Evolutionary conservation across 805 yeast species (phyloP).

Genomic region (Spathaspora boniae): DNA sequence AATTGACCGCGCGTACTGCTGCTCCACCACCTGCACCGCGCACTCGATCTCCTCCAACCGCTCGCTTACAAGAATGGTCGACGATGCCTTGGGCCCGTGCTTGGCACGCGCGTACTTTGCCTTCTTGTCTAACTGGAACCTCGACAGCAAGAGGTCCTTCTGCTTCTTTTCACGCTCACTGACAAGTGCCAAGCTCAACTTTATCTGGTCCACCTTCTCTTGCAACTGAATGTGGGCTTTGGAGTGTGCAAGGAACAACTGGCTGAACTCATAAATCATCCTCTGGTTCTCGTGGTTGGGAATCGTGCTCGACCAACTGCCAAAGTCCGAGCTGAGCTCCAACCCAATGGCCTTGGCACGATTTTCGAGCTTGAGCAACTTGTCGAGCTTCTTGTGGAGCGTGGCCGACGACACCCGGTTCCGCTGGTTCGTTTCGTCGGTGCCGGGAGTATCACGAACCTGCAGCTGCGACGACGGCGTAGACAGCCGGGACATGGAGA

Average conservation of each 20-base stretch:
- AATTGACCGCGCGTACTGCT: constrained; percentile 48
- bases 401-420: constrained; percentile 8
- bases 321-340: constrained; percentile 38
- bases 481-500: constrained; percentile 10
- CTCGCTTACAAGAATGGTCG: constrained; percentile 44
- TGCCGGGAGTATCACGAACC: background rate
- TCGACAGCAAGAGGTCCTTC: constrained; percentile 32
- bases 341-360: constrained; percentile 32
- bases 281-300: constrained; percentile 37
- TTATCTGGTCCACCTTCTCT: constrained; percentile 43
- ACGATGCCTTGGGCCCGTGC: constrained; percentile 42
- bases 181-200: constrained; percentile 42
- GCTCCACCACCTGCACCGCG: constrained; percentile 50
- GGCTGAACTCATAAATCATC: constrained; percentile 38
- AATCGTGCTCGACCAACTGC: constrained; percentile 39
- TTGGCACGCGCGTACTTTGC: constrained; percentile 43
- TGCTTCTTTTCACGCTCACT: constrained; percentile 49
- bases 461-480: background rate
- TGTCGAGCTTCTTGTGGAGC: constrained; percentile 10
- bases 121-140: constrained; percentile 34
- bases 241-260: constrained; percentile 35
- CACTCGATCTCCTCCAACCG: constrained; percentile 49
- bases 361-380: constrained; percentile 35
- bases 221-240: constrained; percentile 31
- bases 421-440: background rate